Base-by-base conservation (phyloP, 1,284 basidiomycete species). In the Singerocomus rubriflavus region DNA sequence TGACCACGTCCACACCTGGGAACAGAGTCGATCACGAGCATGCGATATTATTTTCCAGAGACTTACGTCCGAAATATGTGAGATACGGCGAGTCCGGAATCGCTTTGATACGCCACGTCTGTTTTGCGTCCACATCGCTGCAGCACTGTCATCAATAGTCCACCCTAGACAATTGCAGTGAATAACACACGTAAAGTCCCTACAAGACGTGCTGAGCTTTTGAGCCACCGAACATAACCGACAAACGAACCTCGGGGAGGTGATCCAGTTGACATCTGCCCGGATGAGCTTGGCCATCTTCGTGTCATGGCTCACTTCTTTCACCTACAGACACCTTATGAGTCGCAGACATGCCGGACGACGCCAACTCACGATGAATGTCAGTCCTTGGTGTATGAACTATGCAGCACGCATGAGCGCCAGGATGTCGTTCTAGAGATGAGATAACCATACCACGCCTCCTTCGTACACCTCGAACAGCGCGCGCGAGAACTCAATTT, bases 391-490 rank as follows among this genome's bases (percentile, higher is more conserved):
- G 61, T 93, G 90, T 64, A 92, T 81, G 64, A 90, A 93, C 82
- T 90, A 48, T 21, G 31, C 16, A n/a, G 21, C 27, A 26, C 5
- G 41, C 29, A 11, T 56, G 6, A 63, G 53, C 26, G 4, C 46
- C 6, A 3, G 25, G 6, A 21, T 33, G 26, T 16, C 35, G 12
- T 16, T 12, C 6, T n/a, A 46, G 25, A 36, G 35, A 44, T 1
- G 31, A 40, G 14, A 51, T 17, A 14, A 27, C 34, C 81, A 46
- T 66, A 87, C 86, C 57, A 89, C 80, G 10, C 79, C 85, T n/a
- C 86, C 87, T 68, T 89, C 83, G 58, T 89, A 86, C 26, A 91
- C 74, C 67, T 95, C 92, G 55, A 94, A 95, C 54, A 94, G 73
- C 0, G 91, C 91, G 26, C 93, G 74, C 26, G 89, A 91, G 33